phyloP scores from a whole-genome alignment of 768 basidiomycete genomes.

The Xerocomus brunneocitrinus region DNA sequence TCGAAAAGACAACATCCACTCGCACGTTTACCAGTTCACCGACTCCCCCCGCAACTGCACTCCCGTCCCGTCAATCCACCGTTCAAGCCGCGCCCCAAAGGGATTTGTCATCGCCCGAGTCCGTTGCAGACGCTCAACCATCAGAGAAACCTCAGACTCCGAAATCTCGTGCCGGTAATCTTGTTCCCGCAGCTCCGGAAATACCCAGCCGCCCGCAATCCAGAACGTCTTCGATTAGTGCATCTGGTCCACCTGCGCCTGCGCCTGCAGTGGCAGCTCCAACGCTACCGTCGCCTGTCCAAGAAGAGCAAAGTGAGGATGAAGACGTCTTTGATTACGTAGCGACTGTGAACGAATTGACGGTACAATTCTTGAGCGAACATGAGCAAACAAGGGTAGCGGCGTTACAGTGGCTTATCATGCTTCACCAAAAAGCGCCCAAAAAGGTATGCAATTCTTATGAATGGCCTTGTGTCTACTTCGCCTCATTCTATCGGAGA shows the following conservation, averaged over 20 bases:
- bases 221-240: slow-evolving; percentile 47
- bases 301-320: slow-evolving; percentile 46
- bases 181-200: slow-evolving; percentile 28
- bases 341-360: slow-evolving; percentile 86
- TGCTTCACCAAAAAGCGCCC: slow-evolving; percentile 97
- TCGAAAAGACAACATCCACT: slow-evolving; percentile 31
- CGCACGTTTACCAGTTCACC: slow-evolving; percentile 51
- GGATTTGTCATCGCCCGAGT: slow-evolving; percentile 49
- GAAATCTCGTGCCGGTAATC: slow-evolving; percentile 23
- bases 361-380: slow-evolving; percentile 91
- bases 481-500: slow-evolving; percentile 42
- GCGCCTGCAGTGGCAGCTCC: slow-evolving; percentile 31
- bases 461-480: neutral
- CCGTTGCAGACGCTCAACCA: slow-evolving; percentile 30
- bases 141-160: slow-evolving; percentile 38
- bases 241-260: slow-evolving; percentile 33
- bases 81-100: slow-evolving; percentile 38
- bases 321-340: slow-evolving; percentile 86
- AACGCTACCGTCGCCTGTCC: slow-evolving; percentile 25
- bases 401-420: slow-evolving; percentile 95
- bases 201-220: slow-evolving; percentile 58
- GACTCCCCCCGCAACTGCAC: slow-evolving; percentile 42
- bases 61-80: slow-evolving; percentile 49
- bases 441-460: slow-evolving; percentile 59
- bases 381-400: slow-evolving; percentile 95